Base-by-base conservation (phyloP, 371 early-diverging fungal genomes). In the Rhizopus sp. region DNA sequence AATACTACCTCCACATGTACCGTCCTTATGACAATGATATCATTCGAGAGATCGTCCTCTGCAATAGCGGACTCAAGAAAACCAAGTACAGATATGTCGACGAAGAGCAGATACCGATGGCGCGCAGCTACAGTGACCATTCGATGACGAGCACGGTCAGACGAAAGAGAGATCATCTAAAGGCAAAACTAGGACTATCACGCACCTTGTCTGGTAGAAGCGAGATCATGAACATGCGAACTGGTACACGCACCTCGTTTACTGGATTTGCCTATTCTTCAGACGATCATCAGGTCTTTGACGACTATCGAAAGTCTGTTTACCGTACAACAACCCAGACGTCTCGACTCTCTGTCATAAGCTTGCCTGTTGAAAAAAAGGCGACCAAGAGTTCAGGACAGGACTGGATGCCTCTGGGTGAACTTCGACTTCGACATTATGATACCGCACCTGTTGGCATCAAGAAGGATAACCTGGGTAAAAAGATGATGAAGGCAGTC, bases 21-120 rank as follows among this genome's bases (percentile, higher is more conserved):
- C 45, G 65, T 50, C 89, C 89, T 0, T 75, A 69, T 40, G 89
- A 89, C 50, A 81, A 83, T 15, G 89, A 86, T 53, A 80, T 89
- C 17, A 66, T 86, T 5, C 78, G 81, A 4, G 89, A 89, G 55
- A 60, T 77, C 5, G 80, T 75, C 3, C 51, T 78, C 10, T 73
- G 73, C 31, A 61, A 62, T 12, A 23, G 23, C 47, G 4, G 23
- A 45, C 13, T 32, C 44, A 0, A 7, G 45, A n/a, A 32, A 29
- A 31, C 13, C 50, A 9, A 52, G 16, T 42, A 42, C 34, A 10
- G 16, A 0, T 39, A 58, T 13, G 17, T 30, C 4, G 45, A 53
- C 0, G 59, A 64, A 5, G 63, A 63, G 7, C 46, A 46, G 46
- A 46, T 46, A 7, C 46, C 46, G 17, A 46, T 46, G 46, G 46